Evolutionary conservation across 768 basidiomycete genomes (phyloP).

Genomic region (Tephrocybe sp.): DNA sequence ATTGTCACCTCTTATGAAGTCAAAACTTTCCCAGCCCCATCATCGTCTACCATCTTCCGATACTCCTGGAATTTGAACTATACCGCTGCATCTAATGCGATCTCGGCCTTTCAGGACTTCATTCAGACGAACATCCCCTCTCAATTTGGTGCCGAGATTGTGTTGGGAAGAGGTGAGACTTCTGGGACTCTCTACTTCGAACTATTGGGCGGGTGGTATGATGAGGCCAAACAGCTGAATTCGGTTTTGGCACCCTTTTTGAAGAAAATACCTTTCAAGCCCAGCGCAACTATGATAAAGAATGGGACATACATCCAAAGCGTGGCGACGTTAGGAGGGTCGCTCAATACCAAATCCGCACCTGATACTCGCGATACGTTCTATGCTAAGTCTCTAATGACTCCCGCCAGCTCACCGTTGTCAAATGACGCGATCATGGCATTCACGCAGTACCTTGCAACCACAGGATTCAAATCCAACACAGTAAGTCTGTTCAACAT

Average conservation of each 20-base stretch:
- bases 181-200: slow-evolving; percentile 27
- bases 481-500: slow-evolving; percentile 19
- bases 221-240: slow-evolving; percentile 4
- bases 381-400: slow-evolving; percentile 33
- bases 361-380: slow-evolving; percentile 29
- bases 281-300: slow-evolving; percentile 4
- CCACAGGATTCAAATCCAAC: slow-evolving; percentile 27
- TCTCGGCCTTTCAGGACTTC: slow-evolving; percentile 34
- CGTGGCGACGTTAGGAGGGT: slow-evolving; percentile 10
- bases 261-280: slow-evolving; percentile 11
- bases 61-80: slow-evolving; percentile 36
- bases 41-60: slow-evolving; percentile 17
- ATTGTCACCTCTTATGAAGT: slow-evolving; percentile 18
- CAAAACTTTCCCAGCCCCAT: slow-evolving; percentile 18
- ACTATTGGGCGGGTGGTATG: slow-evolving; percentile 28
- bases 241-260: slow-evolving; percentile 16
- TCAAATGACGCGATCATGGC: slow-evolving; percentile 26
- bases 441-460: slow-evolving; percentile 33
- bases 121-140: slow-evolving; percentile 29
- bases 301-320: slow-evolving; percentile 19
- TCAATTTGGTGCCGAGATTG: slow-evolving; percentile 32
- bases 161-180: slow-evolving; percentile 24
- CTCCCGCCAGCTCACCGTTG: slow-evolving; percentile 27
- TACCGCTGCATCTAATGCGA: slow-evolving; percentile 26
- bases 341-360: slow-evolving; percentile 20